Conservation (phyloP, 2,329 filamentous ascomycete species). For the Cryphonectria parasitica region DNA sequence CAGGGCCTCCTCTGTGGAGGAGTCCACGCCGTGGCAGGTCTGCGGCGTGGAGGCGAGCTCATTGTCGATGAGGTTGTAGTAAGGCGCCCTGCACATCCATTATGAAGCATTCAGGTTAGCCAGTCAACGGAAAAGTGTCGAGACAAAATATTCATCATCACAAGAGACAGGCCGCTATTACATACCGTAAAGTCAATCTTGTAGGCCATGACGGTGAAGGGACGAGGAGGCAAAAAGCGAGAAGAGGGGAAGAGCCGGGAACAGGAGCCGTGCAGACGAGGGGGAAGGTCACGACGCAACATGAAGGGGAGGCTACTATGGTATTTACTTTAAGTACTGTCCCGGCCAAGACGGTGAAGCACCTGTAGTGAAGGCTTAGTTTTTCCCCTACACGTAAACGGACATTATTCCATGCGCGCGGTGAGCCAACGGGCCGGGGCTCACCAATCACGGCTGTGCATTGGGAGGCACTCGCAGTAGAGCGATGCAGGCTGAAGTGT, state of each 20-base stretch:
- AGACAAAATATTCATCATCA: too few species aligned
- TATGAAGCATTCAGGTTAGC: too few species aligned
- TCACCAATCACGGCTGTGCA: neutral
- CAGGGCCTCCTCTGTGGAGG: slow-evolving; percentile 50
- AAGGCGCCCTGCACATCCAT: too few species aligned
- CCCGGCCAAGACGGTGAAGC: neutral
- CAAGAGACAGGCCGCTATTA: too few species aligned
- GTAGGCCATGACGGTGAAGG: neutral
- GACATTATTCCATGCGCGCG: neutral
- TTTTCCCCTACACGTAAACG: too few species aligned
- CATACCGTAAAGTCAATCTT: slow-evolving; percentile 11
- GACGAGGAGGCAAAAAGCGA: neutral
- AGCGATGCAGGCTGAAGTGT: neutral
- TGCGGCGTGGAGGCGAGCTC: slow-evolving; percentile 47
- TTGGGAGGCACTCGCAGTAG: neutral
- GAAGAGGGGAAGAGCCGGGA: neutral
- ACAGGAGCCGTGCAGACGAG: neutral
- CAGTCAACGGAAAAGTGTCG: too few species aligned
- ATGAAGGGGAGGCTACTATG: too few species aligned
- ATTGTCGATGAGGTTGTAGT: slow-evolving; percentile 55
- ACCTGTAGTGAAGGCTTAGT: neutral
- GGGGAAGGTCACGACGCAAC: neutral
- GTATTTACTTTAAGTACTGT: neutral
- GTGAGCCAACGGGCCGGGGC: neutral
- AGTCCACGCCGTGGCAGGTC: slow-evolving; percentile 52